Base-by-base conservation (phyloP, 2,329 filamentous ascomycete genomes). In the Trichoderma simmonsii region DNA sequence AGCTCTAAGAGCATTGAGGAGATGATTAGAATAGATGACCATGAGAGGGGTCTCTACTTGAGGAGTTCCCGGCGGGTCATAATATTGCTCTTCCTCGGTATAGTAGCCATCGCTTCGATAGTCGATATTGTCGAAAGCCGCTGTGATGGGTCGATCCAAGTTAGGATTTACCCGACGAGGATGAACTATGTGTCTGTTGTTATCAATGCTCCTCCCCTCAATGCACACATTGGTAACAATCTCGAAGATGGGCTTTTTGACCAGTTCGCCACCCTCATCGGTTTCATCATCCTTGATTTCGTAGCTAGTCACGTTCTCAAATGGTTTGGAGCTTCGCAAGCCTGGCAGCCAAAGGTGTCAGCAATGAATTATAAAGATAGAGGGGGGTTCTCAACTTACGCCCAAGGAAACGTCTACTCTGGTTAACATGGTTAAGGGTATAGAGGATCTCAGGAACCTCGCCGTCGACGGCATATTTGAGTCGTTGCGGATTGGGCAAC, bases 1-100 rank as follows among this genome's bases (percentile, higher is more conserved):
- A 14, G 85, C 84, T 32, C 79, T 80, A 5, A 88, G 79, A 1
- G 85, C 85, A 61, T 85, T 82, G 74, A 84, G 81, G 34, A 88
- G 80, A 71, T 85, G 78, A 34, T 77, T 72, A 2, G 85, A 86
- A 73, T 84, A 79, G 59, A 86, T 83, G 3, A 81, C 64, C 83
- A 86, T 86, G 68, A 77, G 75, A 0, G 81, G 83, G 1, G 74
- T 77, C 21, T 80, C 78, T 9, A 79, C 74, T 21, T 79, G 78
- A 36, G 77, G 73, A 30, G 77, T 60, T 14, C 78, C 78, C 30
- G 75, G 72, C 28, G 56, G 28, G 9, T 79, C 75, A 15, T 74
- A 67, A 18, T 75, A 76, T 12, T 73, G 74, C 7, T 77, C 75
- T 0, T 73, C 73, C 8, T 80, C 76, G 0, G 78, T 74, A 56